phyloP scores from a whole-genome alignment of 805 yeast species.

The Blastobotrys mokoenaii region DNA sequence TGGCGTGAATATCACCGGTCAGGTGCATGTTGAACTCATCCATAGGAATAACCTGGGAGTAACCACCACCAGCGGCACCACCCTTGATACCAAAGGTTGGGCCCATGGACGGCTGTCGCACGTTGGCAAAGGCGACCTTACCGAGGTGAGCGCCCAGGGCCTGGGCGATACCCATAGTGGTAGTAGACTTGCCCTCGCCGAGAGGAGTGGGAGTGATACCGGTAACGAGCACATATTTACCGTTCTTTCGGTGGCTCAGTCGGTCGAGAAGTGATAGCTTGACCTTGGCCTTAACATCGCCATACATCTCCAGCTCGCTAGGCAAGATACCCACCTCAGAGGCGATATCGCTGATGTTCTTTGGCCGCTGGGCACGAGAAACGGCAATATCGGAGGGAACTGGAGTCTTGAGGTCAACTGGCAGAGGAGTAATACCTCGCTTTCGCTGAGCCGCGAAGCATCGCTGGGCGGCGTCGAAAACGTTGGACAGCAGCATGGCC shows the following conservation, averaged over 20 bases:
- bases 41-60: constrained; percentile 96
- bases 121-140: constrained; percentile 81
- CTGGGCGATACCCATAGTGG: constrained; percentile 92
- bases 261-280: constrained; percentile 63
- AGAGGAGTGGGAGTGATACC: constrained; percentile 98
- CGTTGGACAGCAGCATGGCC: constrained; percentile 87
- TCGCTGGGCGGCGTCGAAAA: constrained; percentile 67
- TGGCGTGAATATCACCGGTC: constrained; percentile 97
- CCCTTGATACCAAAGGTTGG: constrained; percentile 99
- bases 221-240: constrained; percentile 83
- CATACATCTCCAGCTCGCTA: constrained; percentile 80
- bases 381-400: constrained; percentile 90
- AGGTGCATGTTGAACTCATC: constrained; percentile 97
- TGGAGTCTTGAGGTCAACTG: constrained; percentile 47
- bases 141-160: constrained; percentile 87
- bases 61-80: constrained; percentile 99
- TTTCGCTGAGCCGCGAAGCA: constrained; percentile 39
- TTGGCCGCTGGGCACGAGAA: constrained; percentile 82
- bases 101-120: constrained; percentile 97
- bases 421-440: constrained; percentile 46
- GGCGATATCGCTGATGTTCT: constrained; percentile 69
- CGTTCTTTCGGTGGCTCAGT: constrained; percentile 55
- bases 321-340: constrained; percentile 70
- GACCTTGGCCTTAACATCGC: constrained; percentile 85
- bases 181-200: constrained; percentile 97